Evolutionary conservation across 805 yeast genomes (phyloP).

Genomic region (Nakazawaea anatomiae): DNA sequence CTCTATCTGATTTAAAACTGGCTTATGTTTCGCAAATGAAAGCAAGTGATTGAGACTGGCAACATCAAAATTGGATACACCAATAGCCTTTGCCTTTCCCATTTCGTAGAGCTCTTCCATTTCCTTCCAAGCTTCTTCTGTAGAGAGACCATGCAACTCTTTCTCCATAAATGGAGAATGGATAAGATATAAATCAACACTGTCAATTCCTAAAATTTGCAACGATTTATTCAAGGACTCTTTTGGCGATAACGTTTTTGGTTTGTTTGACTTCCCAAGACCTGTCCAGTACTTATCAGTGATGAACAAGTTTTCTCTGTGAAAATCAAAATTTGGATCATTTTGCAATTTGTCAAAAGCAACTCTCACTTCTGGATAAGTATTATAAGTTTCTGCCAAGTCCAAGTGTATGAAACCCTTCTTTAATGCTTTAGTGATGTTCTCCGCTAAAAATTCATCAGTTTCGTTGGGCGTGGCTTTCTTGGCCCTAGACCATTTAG

Average conservation of each 20-base stretch:
- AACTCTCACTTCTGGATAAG: conserved; percentile 28
- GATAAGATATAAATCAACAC: conserved; percentile 11
- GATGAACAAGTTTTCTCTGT: conserved; percentile 35
- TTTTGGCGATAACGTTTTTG: conserved; percentile 22
- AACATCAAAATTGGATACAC: conserved; percentile 69
- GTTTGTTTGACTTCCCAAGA: conserved; percentile 8
- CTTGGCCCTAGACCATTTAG: conserved; percentile 42
- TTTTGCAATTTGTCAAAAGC: conserved; percentile 5
- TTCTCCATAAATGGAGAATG: conserved; percentile 9
- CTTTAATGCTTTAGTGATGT: conserved; percentile 6
- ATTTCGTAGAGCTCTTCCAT: conserved; percentile 29
- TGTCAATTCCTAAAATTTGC: conserved; percentile 29
- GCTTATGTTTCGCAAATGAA: conserved; percentile 42
- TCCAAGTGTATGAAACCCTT: conserved; percentile 50
- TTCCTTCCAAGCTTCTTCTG: conserved; percentile 13
- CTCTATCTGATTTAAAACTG: conserved; percentile 73
- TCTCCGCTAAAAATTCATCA: not conserved
- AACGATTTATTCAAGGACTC: conserved; percentile 35
- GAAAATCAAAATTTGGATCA: conserved; percentile 12
- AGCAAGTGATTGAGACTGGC: conserved; percentile 47
- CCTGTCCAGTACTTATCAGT: conserved; percentile 47
- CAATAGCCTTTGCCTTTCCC: conserved; percentile 54
- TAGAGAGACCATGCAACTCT: conserved; percentile 34
- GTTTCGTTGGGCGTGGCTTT: conserved; percentile 17
- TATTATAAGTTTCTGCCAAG: conserved; percentile 51